Evolutionary conservation across 2,329 filamentous ascomycete species (phyloP).

Genomic region (Ophiostoma perfectum): DNA sequence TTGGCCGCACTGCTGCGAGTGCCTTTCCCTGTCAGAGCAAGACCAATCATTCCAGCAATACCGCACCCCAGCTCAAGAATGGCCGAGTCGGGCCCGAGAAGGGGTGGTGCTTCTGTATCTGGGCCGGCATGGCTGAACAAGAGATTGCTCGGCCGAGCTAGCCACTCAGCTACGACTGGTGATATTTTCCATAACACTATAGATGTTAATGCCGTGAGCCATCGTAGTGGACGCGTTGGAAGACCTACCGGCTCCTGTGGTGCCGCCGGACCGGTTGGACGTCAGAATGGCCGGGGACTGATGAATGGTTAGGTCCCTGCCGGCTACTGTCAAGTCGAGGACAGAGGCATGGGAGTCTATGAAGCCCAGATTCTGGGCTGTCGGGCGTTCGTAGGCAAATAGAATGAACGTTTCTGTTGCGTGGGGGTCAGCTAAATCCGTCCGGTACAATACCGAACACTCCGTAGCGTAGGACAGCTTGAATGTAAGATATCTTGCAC

Average conservation of each 20-base stretch:
- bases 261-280: constrained; percentile 62
- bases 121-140: constrained; percentile 46
- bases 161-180: constrained; percentile 74
- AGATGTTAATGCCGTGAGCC: background rate
- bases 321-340: constrained; percentile 61
- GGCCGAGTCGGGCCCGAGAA: constrained; percentile 48
- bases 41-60: constrained; percentile 71
- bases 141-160: constrained; percentile 57
- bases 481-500: background rate
- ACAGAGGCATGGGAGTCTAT: constrained; percentile 63
- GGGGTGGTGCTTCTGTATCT: background rate
- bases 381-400: constrained; percentile 70
- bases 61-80: constrained; percentile 85
- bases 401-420: constrained; percentile 77
- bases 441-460: no score
- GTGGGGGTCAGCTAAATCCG: constrained; percentile 14
- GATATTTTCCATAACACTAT: constrained; percentile 88
- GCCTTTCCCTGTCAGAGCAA: constrained; percentile 52
- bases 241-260: constrained; percentile 46
- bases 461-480: no score
- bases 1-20: background rate
- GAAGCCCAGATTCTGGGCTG: constrained; percentile 71
- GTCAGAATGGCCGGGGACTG: constrained; percentile 80
- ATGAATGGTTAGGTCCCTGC: constrained; percentile 65
- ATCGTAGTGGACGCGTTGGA: background rate